Evolutionary conservation across 768 basidiomycete species (phyloP).

Genomic region (Tephrocybe sp.): DNA sequence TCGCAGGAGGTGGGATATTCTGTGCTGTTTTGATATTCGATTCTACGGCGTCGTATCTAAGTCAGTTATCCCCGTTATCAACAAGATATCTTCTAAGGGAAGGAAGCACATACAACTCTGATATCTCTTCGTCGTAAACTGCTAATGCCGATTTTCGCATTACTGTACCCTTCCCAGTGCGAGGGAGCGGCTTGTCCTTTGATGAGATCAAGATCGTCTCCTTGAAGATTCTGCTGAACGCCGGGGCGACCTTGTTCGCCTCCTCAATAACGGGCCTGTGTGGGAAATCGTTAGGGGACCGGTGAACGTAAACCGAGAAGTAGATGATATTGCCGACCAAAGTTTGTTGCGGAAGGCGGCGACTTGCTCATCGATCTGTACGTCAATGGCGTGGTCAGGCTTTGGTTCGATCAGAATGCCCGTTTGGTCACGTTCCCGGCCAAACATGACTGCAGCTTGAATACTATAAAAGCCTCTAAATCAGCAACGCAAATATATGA

Average conservation of each 20-base stretch:
- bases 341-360: slow-evolving; percentile 31
- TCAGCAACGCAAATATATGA: neutral
- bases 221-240: slow-evolving; percentile 46
- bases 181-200: slow-evolving; percentile 39
- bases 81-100: neutral
- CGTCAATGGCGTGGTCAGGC: slow-evolving; percentile 21
- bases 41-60: slow-evolving; percentile 29
- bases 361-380: slow-evolving; percentile 14
- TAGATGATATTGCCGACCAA: slow-evolving; percentile 23
- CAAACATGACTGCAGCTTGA: slow-evolving; percentile 37
- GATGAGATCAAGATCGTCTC: slow-evolving; percentile 51
- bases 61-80: neutral
- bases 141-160: slow-evolving; percentile 37
- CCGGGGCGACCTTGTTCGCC: slow-evolving; percentile 38
- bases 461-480: slow-evolving; percentile 4
- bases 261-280: slow-evolving; percentile 38
- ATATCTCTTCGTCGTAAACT: slow-evolving; percentile 40
- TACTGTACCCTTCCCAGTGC: slow-evolving; percentile 46
- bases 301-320: neutral
- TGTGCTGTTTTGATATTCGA: slow-evolving; percentile 19
- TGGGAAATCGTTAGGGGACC: neutral
- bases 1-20: slow-evolving; percentile 20
- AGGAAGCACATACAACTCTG: slow-evolving; percentile 28
- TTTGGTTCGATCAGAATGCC: slow-evolving; percentile 26
- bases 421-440: slow-evolving; percentile 28